Percentiles rank a stretch among this genome's conserved stretches.
phyloP scores from a whole-genome alignment of 78 protist genomes.

The Dictyostelium purpureum region DNA sequence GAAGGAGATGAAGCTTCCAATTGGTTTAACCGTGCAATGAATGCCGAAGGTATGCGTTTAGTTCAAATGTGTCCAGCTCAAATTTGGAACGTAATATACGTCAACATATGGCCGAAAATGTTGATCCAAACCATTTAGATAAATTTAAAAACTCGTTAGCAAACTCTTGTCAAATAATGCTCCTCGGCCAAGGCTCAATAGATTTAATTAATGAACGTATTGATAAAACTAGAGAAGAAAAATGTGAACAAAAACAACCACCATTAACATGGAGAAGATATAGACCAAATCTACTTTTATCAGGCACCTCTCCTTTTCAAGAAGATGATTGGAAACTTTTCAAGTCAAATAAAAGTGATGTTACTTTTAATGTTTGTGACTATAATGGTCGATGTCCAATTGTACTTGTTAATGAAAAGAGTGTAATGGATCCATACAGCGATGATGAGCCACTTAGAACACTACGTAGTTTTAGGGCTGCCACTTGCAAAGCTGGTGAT shows the following conservation, averaged over 20 bases:
- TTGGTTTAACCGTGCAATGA: not conserved
- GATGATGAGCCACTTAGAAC: constrained; percentile 70
- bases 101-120: not conserved
- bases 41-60: not conserved
- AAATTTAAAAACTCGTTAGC: not conserved
- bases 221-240: not conserved
- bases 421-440: constrained; percentile 11
- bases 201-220: constrained; percentile 4
- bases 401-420: not conserved
- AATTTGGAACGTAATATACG: not conserved
- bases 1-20: constrained; percentile 27
- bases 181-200: constrained; percentile 29
- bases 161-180: constrained; percentile 34
- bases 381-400: constrained; percentile 27
- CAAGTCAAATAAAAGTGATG: not conserved
- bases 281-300: constrained; percentile 37
- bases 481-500: constrained; percentile 6
- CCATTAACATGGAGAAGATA: not conserved
- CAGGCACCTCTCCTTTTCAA: constrained; percentile 8
- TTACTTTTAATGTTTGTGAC: not conserved
- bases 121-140: not conserved
- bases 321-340: constrained; percentile 43
- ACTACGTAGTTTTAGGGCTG: constrained; percentile 4
- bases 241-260: constrained; percentile 9
- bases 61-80: not conserved